Evolutionary conservation across 2,329 filamentous ascomycete species (phyloP), one percentile per base, ranked within the genome.

Genomic region (Microsporum ferrugineum): DNA sequence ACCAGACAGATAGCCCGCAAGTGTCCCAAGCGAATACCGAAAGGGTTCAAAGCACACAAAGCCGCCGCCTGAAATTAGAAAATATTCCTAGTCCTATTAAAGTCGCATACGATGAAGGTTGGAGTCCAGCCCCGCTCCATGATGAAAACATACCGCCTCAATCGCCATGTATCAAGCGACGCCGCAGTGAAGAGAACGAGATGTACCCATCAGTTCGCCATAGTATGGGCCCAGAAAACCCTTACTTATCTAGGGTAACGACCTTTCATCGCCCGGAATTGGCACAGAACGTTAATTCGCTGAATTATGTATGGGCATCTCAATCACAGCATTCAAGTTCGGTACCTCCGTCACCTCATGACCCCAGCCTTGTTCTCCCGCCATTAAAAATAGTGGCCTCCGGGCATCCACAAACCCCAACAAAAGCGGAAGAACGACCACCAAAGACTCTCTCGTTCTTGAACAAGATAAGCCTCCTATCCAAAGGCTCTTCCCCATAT

Each of bases 391-490:
- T 78, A 5, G 66, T 65, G 57, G 64, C 67, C 23, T 68, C 68
- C 14, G 70, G 66, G 57, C 61, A 70, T 3, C 45, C 31, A 31
- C 66, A 67, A 43, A 72, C 75, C 43, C 71, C 83, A 75, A 66
- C 74, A 65, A 79, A 69, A 57, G 75, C 88, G 27, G 84, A 88
- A 67, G 83, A 85, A 5, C 86, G 88, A 76, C 84, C 17, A 23
- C 17, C 91, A 63, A 89, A 88, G 84, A 84, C 80, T 31, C 88
- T 94, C 58, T 82, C 87, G 0, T 87, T 88, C 68, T 74, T 84
- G 51, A 84, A 85, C 65, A 96, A 95, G 73, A 83, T 96, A 67
- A 84, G 85, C 57, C 81, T 92, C 1, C 78, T 97, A 38, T 80
- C 84, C 14, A 85, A 84, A 63, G 89, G 96, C 65, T 87, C 87